Percentiles rank a stretch among this genome's conserved stretches.
These are phyloP conservation scores for Asterochloris sp. DNA, from an alignment of 139 green algal genomes.

Conservation along the genomic window DNA sequence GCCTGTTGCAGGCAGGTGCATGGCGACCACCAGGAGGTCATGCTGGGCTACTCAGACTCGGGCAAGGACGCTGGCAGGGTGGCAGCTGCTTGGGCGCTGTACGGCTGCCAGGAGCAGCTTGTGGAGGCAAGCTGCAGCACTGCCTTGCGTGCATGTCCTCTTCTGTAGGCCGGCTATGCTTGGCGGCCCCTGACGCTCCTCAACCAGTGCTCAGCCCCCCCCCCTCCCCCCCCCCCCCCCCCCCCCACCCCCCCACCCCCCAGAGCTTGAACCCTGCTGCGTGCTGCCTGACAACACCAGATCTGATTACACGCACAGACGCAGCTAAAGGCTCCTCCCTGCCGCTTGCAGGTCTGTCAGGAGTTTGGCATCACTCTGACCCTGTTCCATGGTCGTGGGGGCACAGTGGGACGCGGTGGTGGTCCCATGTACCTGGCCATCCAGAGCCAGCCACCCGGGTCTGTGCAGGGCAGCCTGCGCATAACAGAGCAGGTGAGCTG, in stretches of 20 bases:
- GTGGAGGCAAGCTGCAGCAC: slow-evolving; percentile 19
- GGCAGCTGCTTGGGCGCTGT: slow-evolving; percentile 90
- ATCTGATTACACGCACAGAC: not conserved
- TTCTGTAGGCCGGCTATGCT: too few relatives aligned
- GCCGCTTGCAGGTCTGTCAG: slow-evolving; percentile 40
- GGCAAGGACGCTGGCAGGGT: slow-evolving; percentile 96
- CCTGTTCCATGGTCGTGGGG: slow-evolving; percentile 96
- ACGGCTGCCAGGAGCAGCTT: slow-evolving; percentile 59
- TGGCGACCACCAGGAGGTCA: slow-evolving; percentile 63
- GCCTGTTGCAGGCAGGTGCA: slow-evolving; percentile 31
- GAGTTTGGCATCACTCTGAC: slow-evolving; percentile 73
- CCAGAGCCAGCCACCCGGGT: slow-evolving; percentile 87
- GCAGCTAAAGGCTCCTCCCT: not conserved
- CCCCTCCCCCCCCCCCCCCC: not conserved
- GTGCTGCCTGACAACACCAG: not conserved
- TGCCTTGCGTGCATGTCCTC: not conserved
- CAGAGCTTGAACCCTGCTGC: not conserved
- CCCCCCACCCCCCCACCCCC: not conserved
- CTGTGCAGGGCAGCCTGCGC: slow-evolving; percentile 80
- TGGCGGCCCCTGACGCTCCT: too few relatives aligned
- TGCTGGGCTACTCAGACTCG: slow-evolving; percentile 97
- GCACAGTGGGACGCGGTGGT: slow-evolving; percentile 92
- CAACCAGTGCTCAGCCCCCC: not conserved
- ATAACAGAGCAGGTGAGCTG: slow-evolving; percentile 84
- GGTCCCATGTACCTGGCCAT: slow-evolving; percentile 93